These are phyloP conservation scores for Phialophora verrucosa DNA, from an alignment of 2,329 filamentous ascomycete species.

Conservation along the genomic window DNA sequence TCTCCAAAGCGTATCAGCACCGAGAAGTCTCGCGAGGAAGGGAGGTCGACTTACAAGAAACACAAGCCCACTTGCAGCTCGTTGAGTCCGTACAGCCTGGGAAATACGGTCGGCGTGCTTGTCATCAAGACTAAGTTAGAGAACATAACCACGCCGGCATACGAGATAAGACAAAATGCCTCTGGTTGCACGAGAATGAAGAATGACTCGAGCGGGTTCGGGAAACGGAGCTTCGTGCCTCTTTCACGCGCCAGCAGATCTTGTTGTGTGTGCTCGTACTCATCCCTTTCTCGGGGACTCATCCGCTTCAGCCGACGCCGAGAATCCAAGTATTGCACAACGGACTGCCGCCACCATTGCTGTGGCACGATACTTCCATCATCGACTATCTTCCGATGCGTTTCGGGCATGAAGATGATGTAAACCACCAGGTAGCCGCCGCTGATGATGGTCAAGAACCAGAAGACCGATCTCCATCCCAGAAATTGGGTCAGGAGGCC, in stretches of 20 bases:
- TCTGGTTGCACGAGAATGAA: constrained; percentile 21
- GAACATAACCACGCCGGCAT: constrained; percentile 23
- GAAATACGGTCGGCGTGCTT: constrained; percentile 22
- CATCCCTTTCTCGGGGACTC: constrained; percentile 12
- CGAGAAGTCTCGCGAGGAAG: background rate
- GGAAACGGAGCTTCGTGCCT: constrained; percentile 19
- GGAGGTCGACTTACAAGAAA: constrained; percentile 18
- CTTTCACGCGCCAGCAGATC: constrained; percentile 5
- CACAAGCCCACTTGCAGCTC: constrained; percentile 22
- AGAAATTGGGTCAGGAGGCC: constrained; percentile 55
- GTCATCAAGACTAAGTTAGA: constrained; percentile 15
- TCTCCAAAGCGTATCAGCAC: background rate
- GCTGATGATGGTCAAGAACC: constrained; percentile 58
- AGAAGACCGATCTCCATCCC: constrained; percentile 61
- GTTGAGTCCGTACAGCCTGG: constrained; percentile 17
- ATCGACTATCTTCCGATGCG: constrained; percentile 47
- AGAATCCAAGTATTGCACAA: constrained; percentile 19
- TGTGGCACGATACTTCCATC: constrained; percentile 47
- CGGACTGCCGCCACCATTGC: constrained; percentile 22
- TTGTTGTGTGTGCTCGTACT: constrained; percentile 7
- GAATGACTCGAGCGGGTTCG: constrained; percentile 22
- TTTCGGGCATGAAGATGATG: constrained; percentile 46
- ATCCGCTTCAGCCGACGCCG: constrained; percentile 21
- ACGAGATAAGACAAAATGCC: constrained; percentile 19
- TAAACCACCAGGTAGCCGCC: constrained; percentile 41